These are phyloP conservation scores for Aspergillus piperis DNA, from an alignment of 2,329 filamentous ascomycete genomes.

Conservation along the genomic window DNA sequence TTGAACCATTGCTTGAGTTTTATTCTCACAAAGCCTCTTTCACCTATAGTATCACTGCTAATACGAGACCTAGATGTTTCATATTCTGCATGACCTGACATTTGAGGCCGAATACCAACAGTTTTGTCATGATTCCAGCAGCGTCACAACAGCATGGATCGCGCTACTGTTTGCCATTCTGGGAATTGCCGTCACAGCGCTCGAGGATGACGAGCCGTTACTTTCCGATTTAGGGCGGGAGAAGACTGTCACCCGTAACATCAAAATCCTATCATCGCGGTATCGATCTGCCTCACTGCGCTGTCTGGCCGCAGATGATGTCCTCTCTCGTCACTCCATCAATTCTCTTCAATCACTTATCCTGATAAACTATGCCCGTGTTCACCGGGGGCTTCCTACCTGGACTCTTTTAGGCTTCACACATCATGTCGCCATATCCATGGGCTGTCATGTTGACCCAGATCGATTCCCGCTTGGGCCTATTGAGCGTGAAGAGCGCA, in stretches of 20 bases:
- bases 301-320: slow-evolving; percentile 43
- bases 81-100: slow-evolving; percentile 45
- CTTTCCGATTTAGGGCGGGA: slow-evolving; percentile 42
- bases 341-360: slow-evolving; percentile 44
- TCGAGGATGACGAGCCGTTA: slow-evolving; percentile 39
- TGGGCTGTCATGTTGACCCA: slow-evolving; percentile 47
- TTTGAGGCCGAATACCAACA: slow-evolving; percentile 43
- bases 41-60: not conserved
- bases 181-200: slow-evolving; percentile 40
- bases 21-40: not conserved
- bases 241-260: slow-evolving; percentile 38
- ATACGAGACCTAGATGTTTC: slow-evolving; percentile 34
- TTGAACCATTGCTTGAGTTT: not conserved
- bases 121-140: slow-evolving; percentile 38
- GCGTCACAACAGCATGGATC: slow-evolving; percentile 42
- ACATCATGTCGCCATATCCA: slow-evolving; percentile 43
- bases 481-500: slow-evolving; percentile 42
- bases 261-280: slow-evolving; percentile 38
- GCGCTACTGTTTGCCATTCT: slow-evolving; percentile 43
- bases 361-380: slow-evolving; percentile 42
- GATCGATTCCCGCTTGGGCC: slow-evolving; percentile 36
- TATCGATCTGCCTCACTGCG: slow-evolving; percentile 42
- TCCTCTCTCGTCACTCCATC: slow-evolving; percentile 42
- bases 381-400: slow-evolving; percentile 37
- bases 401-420: slow-evolving; percentile 45